phyloP scores from a whole-genome alignment of 2,329 filamentous ascomycete species.

The Coniochaeta prunicola region DNA sequence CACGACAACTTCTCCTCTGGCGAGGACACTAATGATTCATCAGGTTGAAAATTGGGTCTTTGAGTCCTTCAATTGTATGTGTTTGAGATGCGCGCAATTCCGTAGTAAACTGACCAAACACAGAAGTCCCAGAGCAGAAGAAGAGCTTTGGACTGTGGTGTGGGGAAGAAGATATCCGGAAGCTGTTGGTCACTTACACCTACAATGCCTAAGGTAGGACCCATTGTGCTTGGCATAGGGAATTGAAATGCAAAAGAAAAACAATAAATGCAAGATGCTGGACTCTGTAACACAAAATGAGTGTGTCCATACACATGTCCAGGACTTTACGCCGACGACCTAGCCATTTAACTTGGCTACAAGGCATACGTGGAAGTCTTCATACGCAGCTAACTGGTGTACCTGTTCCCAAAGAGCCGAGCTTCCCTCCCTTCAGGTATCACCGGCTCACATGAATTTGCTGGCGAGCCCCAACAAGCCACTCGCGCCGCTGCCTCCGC shows the following conservation, averaged over 20 bases:
- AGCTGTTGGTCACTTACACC: background rate
- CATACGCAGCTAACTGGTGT: background rate
- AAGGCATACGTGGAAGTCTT: too few relatives aligned
- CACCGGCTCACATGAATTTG: constrained; percentile 32
- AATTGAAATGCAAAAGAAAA: too few relatives aligned
- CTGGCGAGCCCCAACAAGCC: constrained; percentile 37
- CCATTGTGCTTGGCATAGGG: too few relatives aligned
- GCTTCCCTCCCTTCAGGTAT: background rate
- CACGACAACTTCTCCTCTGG: background rate
- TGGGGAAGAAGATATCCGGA: background rate
- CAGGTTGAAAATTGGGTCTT: background rate
- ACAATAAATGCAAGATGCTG: too few relatives aligned
- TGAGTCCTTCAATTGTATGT: background rate
- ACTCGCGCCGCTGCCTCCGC: constrained; percentile 31
- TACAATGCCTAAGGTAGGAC: too few relatives aligned
- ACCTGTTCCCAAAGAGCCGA: background rate
- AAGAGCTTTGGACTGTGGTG: background rate
- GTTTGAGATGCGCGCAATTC: background rate
- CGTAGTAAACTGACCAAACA: background rate
- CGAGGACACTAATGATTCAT: background rate
- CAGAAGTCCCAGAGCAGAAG: background rate
- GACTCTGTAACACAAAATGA: too few relatives aligned
- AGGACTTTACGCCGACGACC: too few relatives aligned
- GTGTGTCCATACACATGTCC: too few relatives aligned
- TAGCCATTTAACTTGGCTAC: too few relatives aligned